phyloP scores from a whole-genome alignment of 768 basidiomycete genomes.

The Phylloporus arenicola region DNA sequence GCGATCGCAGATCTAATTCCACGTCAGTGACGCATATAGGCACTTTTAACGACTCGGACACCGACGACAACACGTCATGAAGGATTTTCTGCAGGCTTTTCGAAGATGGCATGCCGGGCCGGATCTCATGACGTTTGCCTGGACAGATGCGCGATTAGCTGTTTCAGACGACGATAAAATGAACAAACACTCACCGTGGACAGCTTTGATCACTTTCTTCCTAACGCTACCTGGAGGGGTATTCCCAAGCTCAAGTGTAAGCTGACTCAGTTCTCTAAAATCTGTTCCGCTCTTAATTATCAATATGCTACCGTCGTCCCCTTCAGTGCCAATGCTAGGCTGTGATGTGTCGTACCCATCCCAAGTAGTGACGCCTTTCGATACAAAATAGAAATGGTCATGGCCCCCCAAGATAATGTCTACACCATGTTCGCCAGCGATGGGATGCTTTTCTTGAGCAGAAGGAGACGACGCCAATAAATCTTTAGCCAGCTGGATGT shows the following conservation, averaged over 20 bases:
- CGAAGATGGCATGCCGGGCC: conserved; percentile 54
- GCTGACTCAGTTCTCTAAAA: conserved; percentile 80
- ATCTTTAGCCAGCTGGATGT: conserved; percentile 65
- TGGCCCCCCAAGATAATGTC: conserved; percentile 86
- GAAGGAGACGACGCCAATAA: conserved; percentile 55
- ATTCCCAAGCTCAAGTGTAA: conserved; percentile 56
- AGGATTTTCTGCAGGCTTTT: conserved; percentile 52
- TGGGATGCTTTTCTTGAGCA: conserved; percentile 38
- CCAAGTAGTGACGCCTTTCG: conserved; percentile 63
- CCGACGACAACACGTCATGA: conserved; percentile 57
- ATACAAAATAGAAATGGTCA: conserved; percentile 77
- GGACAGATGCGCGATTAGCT: not conserved
- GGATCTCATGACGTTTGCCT: conserved; percentile 66
- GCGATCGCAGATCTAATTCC: conserved; percentile 67
- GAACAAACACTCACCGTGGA: conserved; percentile 46
- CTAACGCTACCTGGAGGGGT: conserved; percentile 61
- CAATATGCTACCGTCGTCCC: conserved; percentile 65
- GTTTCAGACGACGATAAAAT: not conserved
- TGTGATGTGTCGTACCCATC: conserved; percentile 52
- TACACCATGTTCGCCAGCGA: conserved; percentile 61
- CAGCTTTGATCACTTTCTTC: conserved; percentile 52
- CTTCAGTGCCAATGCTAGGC: conserved; percentile 59
- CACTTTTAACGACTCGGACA: conserved; percentile 63
- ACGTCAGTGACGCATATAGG: conserved; percentile 70
- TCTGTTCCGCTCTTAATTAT: conserved; percentile 86